Evolutionary conservation across 2,329 filamentous ascomycete species (phyloP).

Genomic region (Eutypella sp.): DNA sequence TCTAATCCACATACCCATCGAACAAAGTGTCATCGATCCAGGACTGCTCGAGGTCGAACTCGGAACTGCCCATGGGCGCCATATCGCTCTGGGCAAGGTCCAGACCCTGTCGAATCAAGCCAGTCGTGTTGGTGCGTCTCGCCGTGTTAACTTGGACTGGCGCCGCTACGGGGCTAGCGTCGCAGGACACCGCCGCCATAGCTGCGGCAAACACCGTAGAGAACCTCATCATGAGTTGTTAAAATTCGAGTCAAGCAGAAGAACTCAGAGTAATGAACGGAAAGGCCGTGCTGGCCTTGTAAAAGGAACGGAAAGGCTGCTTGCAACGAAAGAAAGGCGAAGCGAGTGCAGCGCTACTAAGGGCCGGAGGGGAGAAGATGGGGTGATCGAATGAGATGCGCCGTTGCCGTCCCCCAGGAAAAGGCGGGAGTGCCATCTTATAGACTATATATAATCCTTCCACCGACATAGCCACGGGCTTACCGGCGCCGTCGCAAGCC

Average conservation of each 20-base stretch:
- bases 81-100: constrained; percentile 3
- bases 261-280: background rate
- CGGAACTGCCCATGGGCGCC: constrained; percentile 1
- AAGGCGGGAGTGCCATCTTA: too few relatives aligned
- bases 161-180: constrained; percentile 1
- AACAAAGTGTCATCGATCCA: constrained; percentile 6
- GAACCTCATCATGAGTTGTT: background rate
- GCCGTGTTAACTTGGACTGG: background rate
- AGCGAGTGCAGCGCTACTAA: background rate
- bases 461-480: too few relatives aligned
- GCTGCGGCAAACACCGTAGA: background rate
- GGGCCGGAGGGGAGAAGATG: background rate
- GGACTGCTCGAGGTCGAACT: constrained; percentile 1
- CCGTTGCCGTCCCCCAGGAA: too few relatives aligned
- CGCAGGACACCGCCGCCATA: background rate
- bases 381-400: background rate
- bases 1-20: constrained; percentile 1
- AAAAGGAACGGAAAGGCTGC: background rate
- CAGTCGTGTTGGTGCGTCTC: constrained; percentile 1
- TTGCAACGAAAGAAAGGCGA: background rate
- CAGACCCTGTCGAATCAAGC: constrained; percentile 3
- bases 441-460: too few relatives aligned
- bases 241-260: background rate
- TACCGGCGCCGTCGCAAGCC: too few relatives aligned
- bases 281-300: background rate